Conservation (phyloP, 805 yeast species). For the Cyberlindnera galapagoensis region DNA sequence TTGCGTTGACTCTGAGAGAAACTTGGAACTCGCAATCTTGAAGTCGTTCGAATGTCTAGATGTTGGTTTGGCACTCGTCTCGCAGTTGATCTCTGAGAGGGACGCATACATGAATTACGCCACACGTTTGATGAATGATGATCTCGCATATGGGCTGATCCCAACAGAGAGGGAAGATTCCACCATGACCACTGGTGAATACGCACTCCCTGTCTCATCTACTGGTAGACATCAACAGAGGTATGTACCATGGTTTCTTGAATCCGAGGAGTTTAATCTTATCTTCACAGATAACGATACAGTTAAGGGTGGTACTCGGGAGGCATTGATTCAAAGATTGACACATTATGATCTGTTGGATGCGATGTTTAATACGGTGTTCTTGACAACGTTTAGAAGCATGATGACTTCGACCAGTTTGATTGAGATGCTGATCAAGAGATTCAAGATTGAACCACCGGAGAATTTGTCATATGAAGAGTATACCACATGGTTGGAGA, state of each 20-base stretch:
- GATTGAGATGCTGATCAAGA: constrained; percentile 47
- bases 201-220: constrained; percentile 23
- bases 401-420: constrained; percentile 64
- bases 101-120: constrained; percentile 66
- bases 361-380: constrained; percentile 57
- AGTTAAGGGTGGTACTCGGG: constrained; percentile 77
- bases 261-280: constrained; percentile 53
- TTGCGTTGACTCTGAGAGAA: constrained; percentile 26
- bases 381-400: constrained; percentile 70
- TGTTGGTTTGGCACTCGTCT: constrained; percentile 34
- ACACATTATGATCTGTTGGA: constrained; percentile 66
- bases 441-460: constrained; percentile 74
- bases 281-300: constrained; percentile 63
- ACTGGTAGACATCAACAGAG: constrained; percentile 22
- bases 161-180: constrained; percentile 38
- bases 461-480: constrained; percentile 83
- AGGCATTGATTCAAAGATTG: constrained; percentile 71
- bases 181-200: constrained; percentile 18
- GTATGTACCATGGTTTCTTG: constrained; percentile 66
- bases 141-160: constrained; percentile 47
- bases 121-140: constrained; percentile 72
- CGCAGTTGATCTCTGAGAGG: constrained; percentile 61
- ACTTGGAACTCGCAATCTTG: constrained; percentile 26
- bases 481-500: constrained; percentile 67
- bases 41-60: constrained; percentile 30